Evolutionary conservation across 139 green algal genomes (phyloP).

Genomic region (Nannochloris sp.): DNA sequence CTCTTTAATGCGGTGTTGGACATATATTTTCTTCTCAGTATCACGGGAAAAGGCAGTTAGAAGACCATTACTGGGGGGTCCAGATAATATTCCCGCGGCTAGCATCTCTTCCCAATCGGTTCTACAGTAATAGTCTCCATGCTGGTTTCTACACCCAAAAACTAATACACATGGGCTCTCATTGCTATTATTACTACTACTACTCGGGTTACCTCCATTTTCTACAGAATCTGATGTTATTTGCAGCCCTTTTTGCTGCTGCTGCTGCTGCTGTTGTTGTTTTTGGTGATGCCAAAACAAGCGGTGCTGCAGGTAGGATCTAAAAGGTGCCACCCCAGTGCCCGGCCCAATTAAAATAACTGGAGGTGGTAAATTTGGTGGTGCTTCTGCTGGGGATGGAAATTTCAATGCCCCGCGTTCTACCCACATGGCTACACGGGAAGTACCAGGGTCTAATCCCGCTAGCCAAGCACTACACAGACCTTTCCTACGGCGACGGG

Average conservation of each 20-base stretch:
- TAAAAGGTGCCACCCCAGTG: conserved; percentile 82
- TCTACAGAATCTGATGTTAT: background rate
- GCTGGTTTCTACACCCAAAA: conserved; percentile 75
- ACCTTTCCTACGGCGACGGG: conserved; percentile 37
- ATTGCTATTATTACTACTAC: background rate
- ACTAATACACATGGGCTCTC: conserved; percentile 58
- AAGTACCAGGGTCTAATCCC: conserved; percentile 22
- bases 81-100: conserved; percentile 36
- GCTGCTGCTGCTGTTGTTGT: background rate
- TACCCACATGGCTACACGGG: conserved; percentile 62
- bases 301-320: conserved; percentile 63
- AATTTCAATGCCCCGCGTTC: conserved; percentile 60
- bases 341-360: conserved; percentile 75
- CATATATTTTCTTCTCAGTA: conserved; percentile 61
- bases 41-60: conserved; percentile 70
- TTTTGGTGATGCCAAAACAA: background rate
- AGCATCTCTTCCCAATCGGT: conserved; percentile 56
- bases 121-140: conserved; percentile 74
- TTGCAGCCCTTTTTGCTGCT: background rate
- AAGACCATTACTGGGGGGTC: conserved; percentile 31
- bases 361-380: conserved; percentile 17
- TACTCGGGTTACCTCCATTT: background rate
- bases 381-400: conserved; percentile 24
- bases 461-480: conserved; percentile 81
- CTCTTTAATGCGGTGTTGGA: conserved; percentile 67